Conservation (phyloP, 2,329 filamentous ascomycete genomes). For the Chaetomium sp. region DNA sequence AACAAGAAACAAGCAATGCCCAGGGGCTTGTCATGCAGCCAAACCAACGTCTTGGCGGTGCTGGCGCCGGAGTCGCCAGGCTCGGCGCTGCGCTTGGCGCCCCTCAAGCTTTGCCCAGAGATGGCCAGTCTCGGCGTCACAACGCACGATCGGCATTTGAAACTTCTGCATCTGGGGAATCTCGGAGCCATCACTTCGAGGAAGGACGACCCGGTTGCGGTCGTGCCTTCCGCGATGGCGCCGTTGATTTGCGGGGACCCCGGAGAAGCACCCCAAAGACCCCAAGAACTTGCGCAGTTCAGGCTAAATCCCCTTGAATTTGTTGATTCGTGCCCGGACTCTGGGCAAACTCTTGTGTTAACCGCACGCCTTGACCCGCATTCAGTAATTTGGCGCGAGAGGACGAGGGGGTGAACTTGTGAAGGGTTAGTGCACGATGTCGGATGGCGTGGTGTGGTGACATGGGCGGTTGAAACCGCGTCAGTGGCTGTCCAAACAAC, state of each 20-base stretch:
- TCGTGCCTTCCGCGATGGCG: neutral
- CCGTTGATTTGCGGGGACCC: neutral
- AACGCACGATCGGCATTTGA: neutral
- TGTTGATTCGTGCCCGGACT: conserved; percentile 4
- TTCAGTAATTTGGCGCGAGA: no score
- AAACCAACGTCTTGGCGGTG: neutral
- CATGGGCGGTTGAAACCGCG: no score
- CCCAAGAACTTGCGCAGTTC: conserved; percentile 3
- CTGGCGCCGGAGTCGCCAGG: neutral
- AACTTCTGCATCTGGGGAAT: conserved; percentile 11
- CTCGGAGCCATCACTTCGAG: conserved; percentile 5
- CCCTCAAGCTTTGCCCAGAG: no score
- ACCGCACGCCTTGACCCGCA: no score
- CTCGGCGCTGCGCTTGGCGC: no score
- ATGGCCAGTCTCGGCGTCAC: neutral
- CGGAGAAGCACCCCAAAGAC: neutral
- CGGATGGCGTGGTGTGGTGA: no score
- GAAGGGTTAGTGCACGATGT: no score
- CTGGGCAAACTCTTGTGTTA: neutral
- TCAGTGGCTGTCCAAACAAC: no score
- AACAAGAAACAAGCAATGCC: conserved; percentile 4
- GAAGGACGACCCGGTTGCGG: conserved; percentile 4
- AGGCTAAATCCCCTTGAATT: conserved; percentile 1
- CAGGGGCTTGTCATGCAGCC: conserved; percentile 3
- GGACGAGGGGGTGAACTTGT: no score